Evolutionary conservation across 768 basidiomycete genomes (phyloP).

Genomic region (Coprinellus aureogranulatus): DNA sequence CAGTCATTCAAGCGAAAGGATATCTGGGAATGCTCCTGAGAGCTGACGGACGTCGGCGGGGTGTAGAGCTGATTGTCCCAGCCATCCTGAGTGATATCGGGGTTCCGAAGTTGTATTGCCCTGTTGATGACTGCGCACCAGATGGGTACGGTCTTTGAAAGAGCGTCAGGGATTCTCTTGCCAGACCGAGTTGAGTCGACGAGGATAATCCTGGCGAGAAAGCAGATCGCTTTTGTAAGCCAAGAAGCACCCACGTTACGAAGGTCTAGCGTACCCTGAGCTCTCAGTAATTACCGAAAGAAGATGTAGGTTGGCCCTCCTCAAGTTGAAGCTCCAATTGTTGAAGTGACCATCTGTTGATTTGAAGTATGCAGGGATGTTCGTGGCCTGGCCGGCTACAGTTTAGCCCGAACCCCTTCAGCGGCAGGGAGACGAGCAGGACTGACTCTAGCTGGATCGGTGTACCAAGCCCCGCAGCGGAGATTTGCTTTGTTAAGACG

Average conservation of each 20-base stretch:
- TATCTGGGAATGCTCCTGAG: slow-evolving; percentile 81
- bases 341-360: slow-evolving; percentile 86
- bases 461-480: slow-evolving; percentile 94
- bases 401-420: neutral
- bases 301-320: slow-evolving; percentile 81
- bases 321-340: slow-evolving; percentile 82
- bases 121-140: slow-evolving; percentile 92
- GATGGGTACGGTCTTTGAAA: slow-evolving; percentile 90
- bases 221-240: neutral
- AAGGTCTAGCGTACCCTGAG: slow-evolving; percentile 58
- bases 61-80: slow-evolving; percentile 71
- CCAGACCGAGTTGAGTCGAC: slow-evolving; percentile 93
- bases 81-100: neutral
- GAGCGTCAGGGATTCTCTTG: slow-evolving; percentile 90
- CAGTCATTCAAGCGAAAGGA: slow-evolving; percentile 60
- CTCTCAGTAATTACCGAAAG: slow-evolving; percentile 52
- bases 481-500: slow-evolving; percentile 64
- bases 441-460: slow-evolving; percentile 62
- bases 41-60: slow-evolving; percentile 63
- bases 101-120: slow-evolving; percentile 23
- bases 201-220: slow-evolving; percentile 60
- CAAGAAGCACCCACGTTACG: too few relatives aligned
- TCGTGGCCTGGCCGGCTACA: slow-evolving; percentile 24
- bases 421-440: slow-evolving; percentile 1
- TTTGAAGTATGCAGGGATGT: slow-evolving; percentile 77